phyloP scores from a whole-genome alignment of 805 yeast genomes.

The Clavispora carvajalis region DNA sequence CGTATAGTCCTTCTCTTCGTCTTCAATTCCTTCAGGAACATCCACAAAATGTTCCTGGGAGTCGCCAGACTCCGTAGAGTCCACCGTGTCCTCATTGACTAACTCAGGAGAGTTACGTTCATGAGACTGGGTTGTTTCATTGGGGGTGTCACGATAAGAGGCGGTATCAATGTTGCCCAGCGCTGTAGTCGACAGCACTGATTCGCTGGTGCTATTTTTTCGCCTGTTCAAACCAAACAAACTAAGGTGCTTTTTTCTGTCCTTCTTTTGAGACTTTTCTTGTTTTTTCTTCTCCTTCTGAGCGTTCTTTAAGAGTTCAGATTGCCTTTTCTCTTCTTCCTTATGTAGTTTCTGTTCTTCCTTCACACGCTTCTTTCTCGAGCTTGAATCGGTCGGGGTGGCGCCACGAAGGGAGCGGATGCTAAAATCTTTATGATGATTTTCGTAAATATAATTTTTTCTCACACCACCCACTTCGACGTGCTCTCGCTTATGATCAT shows the following conservation, averaged over 20 bases:
- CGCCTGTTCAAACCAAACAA: conserved; percentile 8
- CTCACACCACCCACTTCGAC: conserved; percentile 12
- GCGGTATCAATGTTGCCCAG: not conserved
- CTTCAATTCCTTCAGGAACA: conserved; percentile 11
- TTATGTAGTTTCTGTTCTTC: conserved; percentile 7
- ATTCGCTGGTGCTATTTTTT: conserved; percentile 5
- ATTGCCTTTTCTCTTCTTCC: conserved; percentile 10
- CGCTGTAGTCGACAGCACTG: not conserved
- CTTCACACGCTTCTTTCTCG: conserved; percentile 7
- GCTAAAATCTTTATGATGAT: conserved; percentile 14
- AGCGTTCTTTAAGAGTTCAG: conserved; percentile 4
- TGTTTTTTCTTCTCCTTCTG: conserved; percentile 5
- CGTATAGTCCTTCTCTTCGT: conserved; percentile 2
- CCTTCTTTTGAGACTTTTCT: conserved; percentile 1
- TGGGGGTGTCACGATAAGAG: not conserved
- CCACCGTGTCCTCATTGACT: not conserved
- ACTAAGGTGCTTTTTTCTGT: conserved; percentile 5
- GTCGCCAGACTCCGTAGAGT: conserved; percentile 1
- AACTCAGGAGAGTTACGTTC: not conserved
- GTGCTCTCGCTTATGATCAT: conserved; percentile 8
- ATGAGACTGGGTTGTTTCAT: not conserved
- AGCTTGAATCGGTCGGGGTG: conserved; percentile 1
- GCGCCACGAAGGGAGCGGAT: conserved; percentile 10
- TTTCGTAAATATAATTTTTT: conserved; percentile 12
- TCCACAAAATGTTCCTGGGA: conserved; percentile 9